These are phyloP conservation scores for Populus hybrid DNA, from an alignment of 441 rosid species.

Conservation along the genomic window DNA sequence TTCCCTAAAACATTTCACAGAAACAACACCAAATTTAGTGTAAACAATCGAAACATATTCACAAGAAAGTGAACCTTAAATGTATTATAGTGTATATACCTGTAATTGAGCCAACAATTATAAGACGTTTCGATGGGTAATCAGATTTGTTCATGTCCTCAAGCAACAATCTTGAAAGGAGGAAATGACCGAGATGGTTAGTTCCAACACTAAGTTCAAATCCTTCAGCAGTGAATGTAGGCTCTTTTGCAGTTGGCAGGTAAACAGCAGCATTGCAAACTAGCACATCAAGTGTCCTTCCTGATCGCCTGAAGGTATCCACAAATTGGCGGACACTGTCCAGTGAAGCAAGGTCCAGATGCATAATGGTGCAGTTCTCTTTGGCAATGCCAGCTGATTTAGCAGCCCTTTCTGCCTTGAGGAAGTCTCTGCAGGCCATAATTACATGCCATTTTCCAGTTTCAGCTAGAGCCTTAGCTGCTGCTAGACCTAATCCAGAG, in stretches of 20 bases:
- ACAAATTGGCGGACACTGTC: constrained; percentile 64
- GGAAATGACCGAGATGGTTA: constrained; percentile 67
- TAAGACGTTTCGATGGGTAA: constrained; percentile 58
- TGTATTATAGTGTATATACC: constrained; percentile 24
- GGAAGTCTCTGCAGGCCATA: constrained; percentile 95
- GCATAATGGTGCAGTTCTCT: constrained; percentile 55
- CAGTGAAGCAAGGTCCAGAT: constrained; percentile 61
- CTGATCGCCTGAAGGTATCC: constrained; percentile 43
- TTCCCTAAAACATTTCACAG: constrained; percentile 31
- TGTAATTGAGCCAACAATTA: constrained; percentile 69
- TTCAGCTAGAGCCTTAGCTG: constrained; percentile 88
- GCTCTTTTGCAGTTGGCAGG: constrained; percentile 58
- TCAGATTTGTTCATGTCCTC: constrained; percentile 57
- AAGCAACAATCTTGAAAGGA: constrained; percentile 51
- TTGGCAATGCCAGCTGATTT: constrained; percentile 56
- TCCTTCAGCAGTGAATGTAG: constrained; percentile 62
- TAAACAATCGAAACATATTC: not conserved
- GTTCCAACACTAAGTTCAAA: constrained; percentile 70
- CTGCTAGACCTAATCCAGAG: constrained; percentile 86
- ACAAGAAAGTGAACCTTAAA: not conserved
- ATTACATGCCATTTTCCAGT: constrained; percentile 93
- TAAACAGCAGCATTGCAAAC: constrained; percentile 73
- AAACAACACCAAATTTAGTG: constrained; percentile 12
- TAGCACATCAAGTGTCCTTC: constrained; percentile 49
- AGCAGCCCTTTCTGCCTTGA: constrained; percentile 65